Base-by-base conservation (phyloP, 2,329 filamentous ascomycete species). In the Davidsoniella neocaledoniae region DNA sequence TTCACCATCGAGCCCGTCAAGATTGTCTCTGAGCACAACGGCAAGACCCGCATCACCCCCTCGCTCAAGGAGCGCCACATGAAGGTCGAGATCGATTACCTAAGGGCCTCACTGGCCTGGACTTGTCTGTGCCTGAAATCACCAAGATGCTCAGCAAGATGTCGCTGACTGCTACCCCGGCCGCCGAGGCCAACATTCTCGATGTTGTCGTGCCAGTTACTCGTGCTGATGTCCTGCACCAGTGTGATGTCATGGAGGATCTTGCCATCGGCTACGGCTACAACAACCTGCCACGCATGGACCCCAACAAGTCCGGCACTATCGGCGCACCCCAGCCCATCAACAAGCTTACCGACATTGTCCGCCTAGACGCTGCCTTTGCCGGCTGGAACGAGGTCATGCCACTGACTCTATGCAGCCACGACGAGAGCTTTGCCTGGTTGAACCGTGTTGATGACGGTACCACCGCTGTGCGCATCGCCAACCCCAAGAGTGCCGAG, bases 211-310 rank as follows among this genome's bases (percentile, higher is more conserved):
- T 96, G 21, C 91, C 91, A 7, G 78, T 88, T 29, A 96, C 88
- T 43, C 79, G 91, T 55, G 90, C 91, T 44, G 91, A 98, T 64
- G 82, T 98, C 40, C 79, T 98, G 29, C 91, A 98, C 65, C 84
- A 95, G 62, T 93, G 87, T 59, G 91, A 98, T 63, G 85, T 98
- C 57, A 98, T 98, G 90, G 91, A 98, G 68, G 93, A 98, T 62
- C 81, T 93, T 17, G 91, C 87, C 39, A 91, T 98, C 56, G 87
- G 86, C 48, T 95, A 96, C 64, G 91, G 93, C 56, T 98, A 94
- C 76, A 98, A 98, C 73, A 86, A 84, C 55, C 80, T 98, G 16
- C 88, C 90, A 1, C 81, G 87, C 48, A 79, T 82, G 45, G 86
- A 90, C 60, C 87, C 88, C 7, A 87, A 81, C 64, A 88, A 87